Percentiles rank a stretch among this genome's conserved stretches.
Evolutionary conservation across 768 basidiomycete species (phyloP).

Genomic region (Leccinellum luteum): DNA sequence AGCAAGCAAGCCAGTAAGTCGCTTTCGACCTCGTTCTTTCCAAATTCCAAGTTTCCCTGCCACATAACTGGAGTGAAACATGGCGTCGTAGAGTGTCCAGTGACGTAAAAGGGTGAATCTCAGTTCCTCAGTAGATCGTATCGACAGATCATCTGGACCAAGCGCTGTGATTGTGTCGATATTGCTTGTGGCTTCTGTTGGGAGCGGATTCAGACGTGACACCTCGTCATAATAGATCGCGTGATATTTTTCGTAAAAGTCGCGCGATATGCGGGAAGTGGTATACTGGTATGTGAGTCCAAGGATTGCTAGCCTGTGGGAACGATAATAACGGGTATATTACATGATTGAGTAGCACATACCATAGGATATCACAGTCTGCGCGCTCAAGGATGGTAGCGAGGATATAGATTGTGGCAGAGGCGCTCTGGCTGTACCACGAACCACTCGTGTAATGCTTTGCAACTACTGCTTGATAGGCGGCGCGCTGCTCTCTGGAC

Average conservation of each 20-base stretch:
- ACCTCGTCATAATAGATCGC: slow-evolving; percentile 88
- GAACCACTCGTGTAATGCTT: slow-evolving; percentile 86
- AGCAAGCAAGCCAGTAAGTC: slow-evolving; percentile 85
- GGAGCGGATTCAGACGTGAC: slow-evolving; percentile 77
- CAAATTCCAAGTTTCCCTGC: slow-evolving; percentile 94
- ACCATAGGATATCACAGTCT: slow-evolving; percentile 95
- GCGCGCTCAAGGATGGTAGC: slow-evolving; percentile 88
- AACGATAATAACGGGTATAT: slow-evolving; percentile 7
- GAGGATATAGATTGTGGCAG: slow-evolving; percentile 85
- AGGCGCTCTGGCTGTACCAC: slow-evolving; percentile 85
- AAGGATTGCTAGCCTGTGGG: slow-evolving; percentile 80
- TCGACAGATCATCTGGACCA: slow-evolving; percentile 79
- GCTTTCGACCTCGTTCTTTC: slow-evolving; percentile 91
- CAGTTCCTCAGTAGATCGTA: slow-evolving; percentile 84
- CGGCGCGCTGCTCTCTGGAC: slow-evolving; percentile 65
- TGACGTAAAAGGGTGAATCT: slow-evolving; percentile 94
- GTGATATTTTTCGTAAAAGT: slow-evolving; percentile 80
- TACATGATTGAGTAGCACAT: slow-evolving; percentile 13
- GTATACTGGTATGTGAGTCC: slow-evolving; percentile 93
- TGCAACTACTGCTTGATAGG: slow-evolving; percentile 62
- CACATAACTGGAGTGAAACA: slow-evolving; percentile 97
- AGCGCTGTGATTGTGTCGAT: slow-evolving; percentile 49
- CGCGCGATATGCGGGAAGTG: slow-evolving; percentile 82
- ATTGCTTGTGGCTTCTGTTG: slow-evolving; percentile 35
- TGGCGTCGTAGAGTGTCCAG: slow-evolving; percentile 97